Conservation (phyloP, 768 basidiomycete genomes). For the Russula earlei region DNA sequence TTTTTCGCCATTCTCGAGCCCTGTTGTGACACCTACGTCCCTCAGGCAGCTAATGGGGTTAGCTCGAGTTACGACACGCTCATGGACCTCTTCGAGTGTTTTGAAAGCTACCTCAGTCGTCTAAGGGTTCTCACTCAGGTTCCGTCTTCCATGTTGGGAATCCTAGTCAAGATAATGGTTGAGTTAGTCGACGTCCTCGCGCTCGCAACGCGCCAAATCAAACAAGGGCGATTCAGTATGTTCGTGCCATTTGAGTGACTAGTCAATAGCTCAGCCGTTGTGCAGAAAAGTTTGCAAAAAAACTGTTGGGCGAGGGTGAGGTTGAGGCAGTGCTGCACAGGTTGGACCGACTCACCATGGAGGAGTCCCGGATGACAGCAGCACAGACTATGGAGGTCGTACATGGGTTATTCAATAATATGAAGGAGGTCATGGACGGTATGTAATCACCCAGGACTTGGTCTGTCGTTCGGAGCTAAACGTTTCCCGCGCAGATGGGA, state of each 20-base stretch:
- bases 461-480: background rate
- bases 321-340: background rate
- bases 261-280: background rate
- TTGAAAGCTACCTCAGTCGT: background rate
- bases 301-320: background rate
- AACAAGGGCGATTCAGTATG: slow-evolving; percentile 1
- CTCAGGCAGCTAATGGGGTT: background rate
- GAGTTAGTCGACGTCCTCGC: background rate
- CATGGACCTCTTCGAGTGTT: background rate
- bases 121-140: background rate
- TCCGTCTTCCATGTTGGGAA: background rate
- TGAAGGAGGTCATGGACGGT: slow-evolving; percentile 1
- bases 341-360: slow-evolving; percentile 2
- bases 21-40: background rate
- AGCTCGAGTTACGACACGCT: background rate
- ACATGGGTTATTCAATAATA: background rate
- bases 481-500: background rate
- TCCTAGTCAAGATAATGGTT: background rate
- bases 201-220: background rate
- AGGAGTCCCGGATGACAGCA: background rate
- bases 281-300: background rate
- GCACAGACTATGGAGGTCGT: slow-evolving; percentile 1
- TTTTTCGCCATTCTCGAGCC: no score
- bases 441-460: background rate
- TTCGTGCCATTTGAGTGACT: background rate